Conservation (phyloP, 75 land plant species). For the Selaginella tamariscina region DNA sequence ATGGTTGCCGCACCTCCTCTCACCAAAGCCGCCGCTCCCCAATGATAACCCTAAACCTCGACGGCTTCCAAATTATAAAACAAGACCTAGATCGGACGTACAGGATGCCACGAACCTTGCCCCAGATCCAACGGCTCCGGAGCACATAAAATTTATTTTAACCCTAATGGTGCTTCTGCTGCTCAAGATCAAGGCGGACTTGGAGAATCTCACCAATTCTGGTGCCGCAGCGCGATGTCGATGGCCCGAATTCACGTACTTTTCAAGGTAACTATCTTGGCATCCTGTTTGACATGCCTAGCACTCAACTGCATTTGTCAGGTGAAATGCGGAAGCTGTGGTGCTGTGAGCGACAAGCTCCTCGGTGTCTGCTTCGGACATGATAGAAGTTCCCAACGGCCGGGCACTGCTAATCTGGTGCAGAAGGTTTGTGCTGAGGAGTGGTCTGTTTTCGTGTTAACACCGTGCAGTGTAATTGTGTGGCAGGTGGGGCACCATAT, state of each 20-base stretch:
- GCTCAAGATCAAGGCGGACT: constrained; percentile 65
- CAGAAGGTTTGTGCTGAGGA: constrained; percentile 50
- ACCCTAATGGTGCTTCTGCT: constrained; percentile 76
- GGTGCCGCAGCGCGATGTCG: constrained; percentile 60
- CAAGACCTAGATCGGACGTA: not conserved
- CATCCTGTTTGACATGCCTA: not conserved
- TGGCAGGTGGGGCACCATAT: constrained; percentile 57
- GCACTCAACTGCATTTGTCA: constrained; percentile 14
- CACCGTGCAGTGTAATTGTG: constrained; percentile 82
- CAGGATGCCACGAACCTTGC: not conserved
- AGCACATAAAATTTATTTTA: no score
- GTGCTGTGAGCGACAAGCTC: constrained; percentile 63
- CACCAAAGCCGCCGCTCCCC: not conserved
- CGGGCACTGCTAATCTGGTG: constrained; percentile 56
- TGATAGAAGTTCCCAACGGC: constrained; percentile 48
- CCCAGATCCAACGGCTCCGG: not conserved
- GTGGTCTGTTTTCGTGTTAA: not conserved
- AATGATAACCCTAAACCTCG: not conserved
- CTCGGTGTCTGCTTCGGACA: constrained; percentile 51
- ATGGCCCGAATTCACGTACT: constrained; percentile 60
- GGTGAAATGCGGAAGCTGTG: constrained; percentile 86
- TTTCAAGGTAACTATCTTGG: constrained; percentile 52
- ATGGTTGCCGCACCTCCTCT: not conserved
- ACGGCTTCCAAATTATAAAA: no score
- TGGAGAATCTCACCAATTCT: constrained; percentile 78